Conservation (phyloP, 2,329 filamentous ascomycete species). For the Pseudonectria foliicola region DNA sequence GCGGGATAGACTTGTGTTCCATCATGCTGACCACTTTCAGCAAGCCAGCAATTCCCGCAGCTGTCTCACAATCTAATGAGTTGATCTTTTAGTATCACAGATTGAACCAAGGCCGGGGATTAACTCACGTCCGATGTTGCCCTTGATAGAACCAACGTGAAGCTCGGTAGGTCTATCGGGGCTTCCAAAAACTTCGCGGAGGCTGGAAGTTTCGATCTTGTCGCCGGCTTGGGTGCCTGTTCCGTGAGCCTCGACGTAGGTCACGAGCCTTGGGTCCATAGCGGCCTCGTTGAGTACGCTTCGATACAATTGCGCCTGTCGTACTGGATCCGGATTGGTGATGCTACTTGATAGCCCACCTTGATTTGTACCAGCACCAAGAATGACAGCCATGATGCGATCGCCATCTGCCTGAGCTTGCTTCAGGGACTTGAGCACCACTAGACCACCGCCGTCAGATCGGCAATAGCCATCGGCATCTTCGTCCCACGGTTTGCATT, state of each 20-base stretch:
- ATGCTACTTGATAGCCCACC: conserved; percentile 21
- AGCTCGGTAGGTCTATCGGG: conserved; percentile 1
- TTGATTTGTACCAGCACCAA: conserved; percentile 28
- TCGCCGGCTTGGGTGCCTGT: conserved; percentile 43
- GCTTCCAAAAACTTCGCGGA: conserved; percentile 12
- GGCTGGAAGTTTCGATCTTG: conserved; percentile 29
- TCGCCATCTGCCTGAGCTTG: conserved; percentile 46
- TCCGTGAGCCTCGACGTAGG: conserved; percentile 38
- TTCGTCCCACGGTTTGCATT: conserved; percentile 22
- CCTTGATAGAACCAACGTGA: conserved; percentile 24
- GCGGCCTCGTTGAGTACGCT: conserved; percentile 10
- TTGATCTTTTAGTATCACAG: too few species aligned
- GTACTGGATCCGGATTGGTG: conserved; percentile 6
- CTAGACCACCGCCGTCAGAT: conserved; percentile 37
- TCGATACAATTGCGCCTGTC: conserved; percentile 5
- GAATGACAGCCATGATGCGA: conserved; percentile 37
- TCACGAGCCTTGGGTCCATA: conserved; percentile 12
- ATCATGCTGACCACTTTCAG: conserved; percentile 29
- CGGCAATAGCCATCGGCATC: conserved; percentile 41
- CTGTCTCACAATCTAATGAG: conserved; percentile 14
- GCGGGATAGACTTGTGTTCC: conserved; percentile 15
- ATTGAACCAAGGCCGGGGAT: too few species aligned
- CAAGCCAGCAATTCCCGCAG: conserved; percentile 22
- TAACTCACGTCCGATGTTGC: conserved; percentile 20
- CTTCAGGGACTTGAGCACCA: conserved; percentile 41